Conservation (phyloP, 2,329 filamentous ascomycete species). For the Fusarium coicis region DNA sequence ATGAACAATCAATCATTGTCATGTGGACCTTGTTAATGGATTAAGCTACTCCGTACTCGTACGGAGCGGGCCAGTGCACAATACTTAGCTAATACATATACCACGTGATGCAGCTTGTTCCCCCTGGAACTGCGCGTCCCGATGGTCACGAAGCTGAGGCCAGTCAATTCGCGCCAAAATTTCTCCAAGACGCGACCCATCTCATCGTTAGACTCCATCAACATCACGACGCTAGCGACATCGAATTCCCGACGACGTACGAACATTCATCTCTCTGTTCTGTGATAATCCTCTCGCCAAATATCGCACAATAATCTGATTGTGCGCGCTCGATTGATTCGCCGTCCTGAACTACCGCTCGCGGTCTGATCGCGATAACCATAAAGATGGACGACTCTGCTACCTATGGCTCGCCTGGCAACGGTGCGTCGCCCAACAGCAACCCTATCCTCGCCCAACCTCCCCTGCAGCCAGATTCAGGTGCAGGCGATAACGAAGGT, state of each 20-base stretch:
- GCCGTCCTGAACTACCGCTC: slow-evolving; percentile 16
- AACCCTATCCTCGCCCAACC: slow-evolving; percentile 68
- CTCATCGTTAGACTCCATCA: slow-evolving; percentile 41
- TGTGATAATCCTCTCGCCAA: not conserved
- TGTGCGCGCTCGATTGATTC: slow-evolving; percentile 32
- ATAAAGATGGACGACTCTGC: slow-evolving; percentile 67
- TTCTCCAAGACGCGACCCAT: slow-evolving; percentile 51
- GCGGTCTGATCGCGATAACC: slow-evolving; percentile 24
- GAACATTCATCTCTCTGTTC: slow-evolving; percentile 11
- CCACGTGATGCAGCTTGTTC: slow-evolving; percentile 17
- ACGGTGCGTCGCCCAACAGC: slow-evolving; percentile 65
- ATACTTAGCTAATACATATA: not conserved
- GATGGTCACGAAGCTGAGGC: slow-evolving; percentile 33
- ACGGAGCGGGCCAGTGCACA: not conserved
- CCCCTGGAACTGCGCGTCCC: slow-evolving; percentile 27
- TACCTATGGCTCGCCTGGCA: slow-evolving; percentile 67
- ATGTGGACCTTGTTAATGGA: not conserved
- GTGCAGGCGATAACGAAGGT: slow-evolving; percentile 60
- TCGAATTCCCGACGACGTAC: slow-evolving; percentile 26
- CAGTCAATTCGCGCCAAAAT: slow-evolving; percentile 52
- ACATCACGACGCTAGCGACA: slow-evolving; percentile 42
- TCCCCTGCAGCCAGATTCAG: slow-evolving; percentile 58
- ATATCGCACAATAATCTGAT: slow-evolving; percentile 21
- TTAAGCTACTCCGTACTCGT: not conserved
- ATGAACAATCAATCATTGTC: not conserved